Evolutionary conservation across 306 rosid genomes (phyloP).

Genomic region (Chamaecrista fasciculata): DNA sequence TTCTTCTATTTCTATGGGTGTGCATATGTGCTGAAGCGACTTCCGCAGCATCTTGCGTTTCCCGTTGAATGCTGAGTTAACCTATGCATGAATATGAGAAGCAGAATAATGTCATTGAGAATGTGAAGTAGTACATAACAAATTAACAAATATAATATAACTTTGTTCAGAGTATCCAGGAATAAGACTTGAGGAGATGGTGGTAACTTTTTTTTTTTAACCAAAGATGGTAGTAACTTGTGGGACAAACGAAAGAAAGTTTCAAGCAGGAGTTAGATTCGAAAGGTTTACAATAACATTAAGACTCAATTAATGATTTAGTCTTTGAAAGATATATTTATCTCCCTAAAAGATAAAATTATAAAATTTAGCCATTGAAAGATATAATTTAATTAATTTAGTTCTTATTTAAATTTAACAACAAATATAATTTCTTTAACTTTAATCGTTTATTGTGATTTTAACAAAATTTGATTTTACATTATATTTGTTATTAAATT

Average conservation of each 20-base stretch:
- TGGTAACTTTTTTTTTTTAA: constrained; percentile 1
- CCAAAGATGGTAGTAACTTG: background rate
- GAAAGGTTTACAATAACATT: background rate
- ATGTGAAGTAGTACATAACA: background rate
- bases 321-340: too few relatives aligned
- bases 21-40: constrained; percentile 78
- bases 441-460: too few relatives aligned
- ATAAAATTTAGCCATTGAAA: too few relatives aligned
- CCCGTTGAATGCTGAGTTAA: constrained; percentile 85
- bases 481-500: too few relatives aligned
- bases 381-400: too few relatives aligned
- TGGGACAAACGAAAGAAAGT: background rate
- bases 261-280: background rate
- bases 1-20: constrained; percentile 64
- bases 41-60: constrained; percentile 88
- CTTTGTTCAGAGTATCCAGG: constrained; percentile 15
- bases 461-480: too few relatives aligned
- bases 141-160: background rate
- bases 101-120: constrained; percentile 17
- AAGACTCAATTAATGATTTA: too few relatives aligned
- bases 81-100: constrained; percentile 40
- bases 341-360: too few relatives aligned
- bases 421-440: too few relatives aligned
- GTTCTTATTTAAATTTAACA: too few relatives aligned
- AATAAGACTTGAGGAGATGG: background rate